These are phyloP conservation scores for Coemansia sp. DNA, from an alignment of 192 early-diverging fungal species.

Conservation along the genomic window DNA sequence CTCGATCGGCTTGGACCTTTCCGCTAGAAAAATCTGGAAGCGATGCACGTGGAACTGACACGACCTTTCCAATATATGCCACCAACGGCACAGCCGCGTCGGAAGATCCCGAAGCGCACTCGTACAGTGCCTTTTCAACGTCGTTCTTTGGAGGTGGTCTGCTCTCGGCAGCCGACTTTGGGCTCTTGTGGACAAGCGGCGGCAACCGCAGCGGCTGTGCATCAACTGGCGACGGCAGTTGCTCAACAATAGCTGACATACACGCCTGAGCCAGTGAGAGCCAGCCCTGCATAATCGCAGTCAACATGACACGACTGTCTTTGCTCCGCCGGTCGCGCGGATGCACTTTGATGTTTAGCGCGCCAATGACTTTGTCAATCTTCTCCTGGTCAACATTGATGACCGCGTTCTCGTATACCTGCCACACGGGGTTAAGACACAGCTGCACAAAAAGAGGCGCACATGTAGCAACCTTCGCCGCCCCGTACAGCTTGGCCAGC, in stretches of 20 bases:
- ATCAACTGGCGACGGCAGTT: constrained; percentile 78
- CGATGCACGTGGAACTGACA: constrained; percentile 73
- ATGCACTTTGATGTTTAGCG: constrained; percentile 83
- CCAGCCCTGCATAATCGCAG: constrained; percentile 91
- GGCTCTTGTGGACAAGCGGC: constrained; percentile 63
- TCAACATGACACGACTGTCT: constrained; percentile 72
- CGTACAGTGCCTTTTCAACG: constrained; percentile 72
- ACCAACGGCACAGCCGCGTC: constrained; percentile 64
- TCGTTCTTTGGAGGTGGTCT: constrained; percentile 54
- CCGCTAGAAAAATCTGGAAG: constrained; percentile 60
- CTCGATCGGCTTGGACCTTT: constrained; percentile 58
- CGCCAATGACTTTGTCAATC: constrained; percentile 88
- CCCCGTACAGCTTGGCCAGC: constrained; percentile 68
- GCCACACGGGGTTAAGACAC: constrained; percentile 91
- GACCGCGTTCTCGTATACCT: constrained; percentile 82
- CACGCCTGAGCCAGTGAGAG: constrained; percentile 87
- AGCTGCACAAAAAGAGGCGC: constrained; percentile 94
- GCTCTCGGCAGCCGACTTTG: constrained; percentile 19
- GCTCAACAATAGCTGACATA: constrained; percentile 81
- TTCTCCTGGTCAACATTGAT: constrained; percentile 72
- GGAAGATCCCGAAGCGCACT: constrained; percentile 60
- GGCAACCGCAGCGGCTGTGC: constrained; percentile 83
- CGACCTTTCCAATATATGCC: constrained; percentile 92
- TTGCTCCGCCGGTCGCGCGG: constrained; percentile 88
- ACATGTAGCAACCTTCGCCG: constrained; percentile 29